Evolutionary conservation across 225 moss, liverwort and hornwort genomes (phyloP), one percentile per base, ranked within the genome.

Genomic region (Lunularia cruciata): DNA sequence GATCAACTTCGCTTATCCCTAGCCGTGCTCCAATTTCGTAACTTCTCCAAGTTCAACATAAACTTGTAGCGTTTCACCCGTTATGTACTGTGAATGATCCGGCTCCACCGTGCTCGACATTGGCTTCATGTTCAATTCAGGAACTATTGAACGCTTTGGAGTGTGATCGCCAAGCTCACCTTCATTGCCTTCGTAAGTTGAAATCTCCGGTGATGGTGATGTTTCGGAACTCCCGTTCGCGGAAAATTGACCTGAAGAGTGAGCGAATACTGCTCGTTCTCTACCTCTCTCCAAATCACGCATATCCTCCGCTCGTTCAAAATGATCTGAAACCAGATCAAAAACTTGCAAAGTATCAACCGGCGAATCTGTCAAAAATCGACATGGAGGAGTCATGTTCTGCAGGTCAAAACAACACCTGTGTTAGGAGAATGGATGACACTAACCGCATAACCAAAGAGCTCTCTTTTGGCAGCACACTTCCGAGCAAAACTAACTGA

Each of bases 191-290:
- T 16, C 6, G 19, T 10, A 26, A 64, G 45, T 46, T 46, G 63
- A 46, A 28, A 28, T 13, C 5, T 64, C 63, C n/a, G 63, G 45
- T 31, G 63, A 64, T 18, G 46, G 63, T 64, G 63, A 64, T 31
- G 63, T 27, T 28, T 47, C 42, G 19, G 46, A 28, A 30, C 46
- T 46, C 14, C 45, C 45, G 42, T 64, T 30, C 46, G 63, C 46
- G 45, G 63, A 64, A 46, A 46, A 64, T 46, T 46, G 63, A 64
- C 30, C 45, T 64, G 63, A 39, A 64, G 45, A 64, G 63, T 64
- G 63, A 16, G 16, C 63, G 26, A 16, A 2, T 18, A 7, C 28
- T 7, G 28, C 25, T 15, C 8, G 16, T 45, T 30, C 63, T 46
- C 16, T n/a, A 43, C 27, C 25, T 31, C 45, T 64, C 63, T 8